A percentile compares a stretch with the other conserved stretches of the same genome.
phyloP scores from a whole-genome alignment of 805 yeast genomes.

The Yarrowia osloensis region DNA sequence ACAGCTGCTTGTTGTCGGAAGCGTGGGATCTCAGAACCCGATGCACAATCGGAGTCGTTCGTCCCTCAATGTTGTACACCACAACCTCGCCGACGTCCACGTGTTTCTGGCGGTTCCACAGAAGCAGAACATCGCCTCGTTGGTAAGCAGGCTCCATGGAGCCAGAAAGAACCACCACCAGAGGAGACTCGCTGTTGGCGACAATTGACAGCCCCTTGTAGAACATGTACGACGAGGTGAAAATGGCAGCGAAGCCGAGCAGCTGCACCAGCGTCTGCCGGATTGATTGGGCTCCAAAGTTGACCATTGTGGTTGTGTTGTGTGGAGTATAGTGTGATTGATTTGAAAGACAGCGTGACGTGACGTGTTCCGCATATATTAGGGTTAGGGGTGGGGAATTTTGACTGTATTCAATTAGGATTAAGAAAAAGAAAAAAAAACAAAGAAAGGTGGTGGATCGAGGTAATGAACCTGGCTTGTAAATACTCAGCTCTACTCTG shows the following conservation, averaged over 20 bases:
- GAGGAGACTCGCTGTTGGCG: constrained; percentile 85
- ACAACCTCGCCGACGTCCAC: constrained; percentile 89
- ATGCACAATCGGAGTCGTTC: constrained; percentile 94
- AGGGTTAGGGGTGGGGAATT: neutral
- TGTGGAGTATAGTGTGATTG: neutral
- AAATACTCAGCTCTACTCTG: too few species aligned
- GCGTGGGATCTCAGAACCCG: constrained; percentile 83
- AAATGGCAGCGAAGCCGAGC: constrained; percentile 72
- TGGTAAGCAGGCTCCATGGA: constrained; percentile 99
- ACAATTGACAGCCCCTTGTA: constrained; percentile 82
- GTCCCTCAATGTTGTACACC: constrained; percentile 79
- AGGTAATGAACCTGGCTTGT: too few species aligned
- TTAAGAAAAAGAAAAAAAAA: too few species aligned
- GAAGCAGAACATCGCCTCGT: constrained; percentile 88
- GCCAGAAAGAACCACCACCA: constrained; percentile 95
- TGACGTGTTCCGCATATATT: neutral
- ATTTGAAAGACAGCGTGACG: neutral
- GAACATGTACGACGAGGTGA: constrained; percentile 85
- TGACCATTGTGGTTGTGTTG: constrained; percentile 2
- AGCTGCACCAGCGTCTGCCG: constrained; percentile 48
- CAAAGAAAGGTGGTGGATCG: too few species aligned
- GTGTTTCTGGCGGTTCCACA: constrained; percentile 77
- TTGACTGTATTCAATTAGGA: too few species aligned
- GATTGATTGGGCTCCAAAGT: constrained; percentile 25
- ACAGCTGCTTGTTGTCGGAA: constrained; percentile 54